Evolutionary conservation across 495 filamentous ascomycete species (phyloP), one percentile per base, ranked within the genome.

Genomic region (Thermothielavioides terrestris): DNA sequence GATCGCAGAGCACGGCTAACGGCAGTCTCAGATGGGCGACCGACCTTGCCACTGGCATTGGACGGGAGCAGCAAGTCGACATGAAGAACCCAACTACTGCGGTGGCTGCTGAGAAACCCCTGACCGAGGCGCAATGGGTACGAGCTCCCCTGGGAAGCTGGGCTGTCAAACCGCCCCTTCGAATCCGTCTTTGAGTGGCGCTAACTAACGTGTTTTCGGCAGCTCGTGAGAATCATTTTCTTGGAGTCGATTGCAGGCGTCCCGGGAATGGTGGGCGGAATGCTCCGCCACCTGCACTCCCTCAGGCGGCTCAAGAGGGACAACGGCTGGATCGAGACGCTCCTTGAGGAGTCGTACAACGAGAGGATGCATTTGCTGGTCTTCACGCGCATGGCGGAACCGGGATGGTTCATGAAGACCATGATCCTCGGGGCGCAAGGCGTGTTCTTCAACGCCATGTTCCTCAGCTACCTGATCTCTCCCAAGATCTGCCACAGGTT

Each of bases 291-390:
- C 68, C 70, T 98, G 6, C 79, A 85, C 59, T 88, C 82, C 54
- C 69, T 98, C 49, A 75, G 92, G 37, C 75, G 81, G 6, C 81
- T 98, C 72, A 89, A 88, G 70, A 69, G 92, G 27, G 92, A 98
- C 64, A 95, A 96, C 55, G 92, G 94, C 63, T 97, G 92, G 91
- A 97, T 99, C 55, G 91, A 96, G 64, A 96, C 88, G 0, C 76
- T 97, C 0, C 77, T 97, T 3, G 92, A 96, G 65, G 92, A 98
- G 67, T 82, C 81, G 40, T 95, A 85, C 72, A 98, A 98, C 59
- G 92, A 98, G 64, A 79, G 91, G 1, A 96, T 97, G 88, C 91
- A 97, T 55, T 81, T 98, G 1, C 72, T 97, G 34, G 95, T 88
- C 0, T 97, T 96, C 70, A 78, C 96, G 59, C 90, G 94, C 67